Base-by-base conservation (phyloP, 1,139 yeast species). In the Eremothecium cymbalariae region DNA sequence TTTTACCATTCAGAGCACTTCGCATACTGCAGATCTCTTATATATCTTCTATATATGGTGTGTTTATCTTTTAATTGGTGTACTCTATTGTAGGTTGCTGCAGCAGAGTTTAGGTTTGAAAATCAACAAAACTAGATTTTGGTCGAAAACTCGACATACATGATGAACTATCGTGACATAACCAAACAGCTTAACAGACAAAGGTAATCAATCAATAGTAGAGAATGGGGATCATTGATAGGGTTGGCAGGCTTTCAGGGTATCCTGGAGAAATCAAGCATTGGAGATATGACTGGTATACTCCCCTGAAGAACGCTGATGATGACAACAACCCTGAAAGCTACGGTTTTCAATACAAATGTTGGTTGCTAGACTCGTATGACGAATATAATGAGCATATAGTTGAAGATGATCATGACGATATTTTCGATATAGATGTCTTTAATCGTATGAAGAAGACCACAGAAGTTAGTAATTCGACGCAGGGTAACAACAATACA, bases 211-310 rank as follows among this genome's bases (percentile, higher is more conserved):
- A n/a, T n/a, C n/a, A n/a, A n/a, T n/a, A n/a, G n/a, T n/a, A n/a
- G n/a, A n/a, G n/a, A n/a, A 39, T 47, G 28, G 34, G 53, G 6
- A 28, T 53, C 17, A 50, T 53, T 30, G 37, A 43, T 11, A 43
- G 43, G 35, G 55, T 57, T 8, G 50, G 48, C 20, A 42, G 37
- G 28, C 26, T 44, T 36, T 34, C 44, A 40, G 31, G 40, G 36
- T 17, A 27, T 31, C 11, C 36, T 25, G 15, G 47, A 37, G 17
- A 39, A 36, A 14, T 41, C 34, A 31, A 44, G 28, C 41, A 40
- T 18, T 55, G 59, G 59, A 42, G 42, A 18, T 45, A 44, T 25
- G 50, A 45, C 22, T 53, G 53, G 54, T 44, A 35, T 31, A 40
- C 53, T 6, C 52, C 57, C 4, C 25, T 40, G 14, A 41, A 40